Evolutionary conservation across 140 eudicot genomes (phyloP), one percentile per base, ranked within the genome.

Genomic region (Flaveria floridana): DNA sequence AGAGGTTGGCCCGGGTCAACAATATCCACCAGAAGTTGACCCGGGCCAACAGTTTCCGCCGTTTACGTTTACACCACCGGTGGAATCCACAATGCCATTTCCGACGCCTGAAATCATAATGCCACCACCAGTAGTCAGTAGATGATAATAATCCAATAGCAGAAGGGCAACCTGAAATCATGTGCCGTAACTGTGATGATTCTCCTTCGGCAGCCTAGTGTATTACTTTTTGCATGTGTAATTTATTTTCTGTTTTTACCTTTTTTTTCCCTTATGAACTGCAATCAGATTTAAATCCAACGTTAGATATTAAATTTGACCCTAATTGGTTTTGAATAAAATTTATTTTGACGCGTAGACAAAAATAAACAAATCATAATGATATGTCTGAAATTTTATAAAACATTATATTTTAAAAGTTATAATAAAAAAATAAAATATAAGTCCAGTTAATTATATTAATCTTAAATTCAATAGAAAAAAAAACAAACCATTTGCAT

Each of bases 11-110:
- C 79, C 79, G 0, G 34, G 34, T 3, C 51, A 51, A 1, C 73
- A 65, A 56, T 65, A 67, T 4, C 79, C 83, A 9, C 25, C 25
- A 23, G 25, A 0, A 23, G 26, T 57, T 6, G 53, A 68, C 42
- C 65, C 78, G 12, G 80, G 71, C 11, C 50, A 68, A 28, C 74
- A 68, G 3, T 78, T 70, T 64, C 84, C 84, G 15, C 70, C 78
- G 12, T 69, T 68, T 16, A 68, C 74, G n/a, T 76, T 76, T n/a
- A 39, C 78, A 13, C 73, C 80, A 11, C 65, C 80, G 21, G 28
- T 15, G 68, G 79, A 62, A 26, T 63, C 79, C 0, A 44, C 85
- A 9, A 10, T 48, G 65, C 79, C 73, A 3, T 44, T 78, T 3
- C 82, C 82, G 18, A 61, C 78, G 39, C 78, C 82, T 1, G 68